These are phyloP conservation scores for Nemania sp. DNA, from an alignment of 2,329 filamentous ascomycete species.

Conservation along the genomic window DNA sequence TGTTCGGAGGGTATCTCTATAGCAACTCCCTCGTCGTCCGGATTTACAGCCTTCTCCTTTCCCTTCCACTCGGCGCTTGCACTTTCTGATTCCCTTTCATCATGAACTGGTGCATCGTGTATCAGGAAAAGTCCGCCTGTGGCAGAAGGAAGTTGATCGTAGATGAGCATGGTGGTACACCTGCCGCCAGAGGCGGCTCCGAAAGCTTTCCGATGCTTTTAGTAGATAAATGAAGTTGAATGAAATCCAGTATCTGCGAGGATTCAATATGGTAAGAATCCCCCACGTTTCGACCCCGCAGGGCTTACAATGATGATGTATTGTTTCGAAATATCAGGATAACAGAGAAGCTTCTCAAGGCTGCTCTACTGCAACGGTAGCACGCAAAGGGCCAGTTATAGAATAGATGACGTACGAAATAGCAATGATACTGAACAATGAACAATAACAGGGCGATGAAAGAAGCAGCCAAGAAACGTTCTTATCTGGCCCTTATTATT, in stretches of 20 bases:
- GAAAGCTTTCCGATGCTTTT: background rate
- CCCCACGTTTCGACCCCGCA: background rate
- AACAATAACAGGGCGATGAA: background rate
- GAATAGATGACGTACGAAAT: background rate
- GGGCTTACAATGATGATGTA: background rate
- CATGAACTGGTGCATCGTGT: constrained; percentile 5
- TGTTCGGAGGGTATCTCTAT: constrained; percentile 23
- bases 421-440: background rate
- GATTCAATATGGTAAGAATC: background rate
- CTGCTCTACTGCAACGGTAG: background rate
- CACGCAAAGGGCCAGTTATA: background rate
- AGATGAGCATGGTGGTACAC: constrained; percentile 12
- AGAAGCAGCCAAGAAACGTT: background rate
- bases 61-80: background rate
- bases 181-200: background rate
- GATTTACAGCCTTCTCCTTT: constrained; percentile 18
- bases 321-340: background rate
- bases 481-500: background rate
- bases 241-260: background rate
- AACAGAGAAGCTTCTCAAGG: background rate
- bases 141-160: constrained; percentile 19
- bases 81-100: constrained; percentile 12
- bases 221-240: background rate
- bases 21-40: background rate
- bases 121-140: constrained; percentile 20